These are phyloP conservation scores for Hysterium pulicare DNA, from an alignment of 2,329 filamentous ascomycete genomes.

Conservation along the genomic window DNA sequence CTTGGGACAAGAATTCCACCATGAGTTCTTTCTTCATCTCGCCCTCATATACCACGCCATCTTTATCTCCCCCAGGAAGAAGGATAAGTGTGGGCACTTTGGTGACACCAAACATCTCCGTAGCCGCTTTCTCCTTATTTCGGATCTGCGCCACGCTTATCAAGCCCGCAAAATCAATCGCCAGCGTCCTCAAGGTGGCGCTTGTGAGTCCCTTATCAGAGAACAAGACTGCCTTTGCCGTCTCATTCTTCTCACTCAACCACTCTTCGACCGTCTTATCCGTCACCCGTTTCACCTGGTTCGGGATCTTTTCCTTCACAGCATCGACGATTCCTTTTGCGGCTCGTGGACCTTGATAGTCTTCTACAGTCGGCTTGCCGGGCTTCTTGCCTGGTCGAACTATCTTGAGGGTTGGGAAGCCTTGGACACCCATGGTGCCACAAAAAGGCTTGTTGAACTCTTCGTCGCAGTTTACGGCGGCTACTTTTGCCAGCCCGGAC, in stretches of 20 bases:
- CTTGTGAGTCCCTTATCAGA: constrained; percentile 89
- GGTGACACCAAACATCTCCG: constrained; percentile 70
- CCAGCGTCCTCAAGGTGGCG: constrained; percentile 75
- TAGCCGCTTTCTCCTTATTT: constrained; percentile 69
- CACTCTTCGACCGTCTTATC: constrained; percentile 78
- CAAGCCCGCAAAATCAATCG: constrained; percentile 83
- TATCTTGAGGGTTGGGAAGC: constrained; percentile 95
- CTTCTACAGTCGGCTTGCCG: constrained; percentile 77
- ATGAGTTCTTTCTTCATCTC: constrained; percentile 82
- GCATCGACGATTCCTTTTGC: constrained; percentile 87
- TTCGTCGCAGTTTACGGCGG: constrained; percentile 91
- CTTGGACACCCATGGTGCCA: constrained; percentile 79
- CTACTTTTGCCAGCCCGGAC: constrained; percentile 89
- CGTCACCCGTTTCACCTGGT: constrained; percentile 77
- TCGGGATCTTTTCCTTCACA: constrained; percentile 83
- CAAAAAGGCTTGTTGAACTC: constrained; percentile 89
- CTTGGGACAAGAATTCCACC: constrained; percentile 77
- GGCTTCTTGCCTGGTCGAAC: constrained; percentile 79
- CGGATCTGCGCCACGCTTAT: constrained; percentile 80
- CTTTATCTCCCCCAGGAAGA: constrained; percentile 66
- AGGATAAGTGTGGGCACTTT: constrained; percentile 80
- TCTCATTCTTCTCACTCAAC: constrained; percentile 63
- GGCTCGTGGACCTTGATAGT: constrained; percentile 80
- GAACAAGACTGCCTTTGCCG: constrained; percentile 84
- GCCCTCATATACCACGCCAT: constrained; percentile 71